These are phyloP conservation scores for Sphagnum magellanicum DNA, from an alignment of 228 moss, liverwort and hornwort species.

Conservation along the genomic window DNA sequence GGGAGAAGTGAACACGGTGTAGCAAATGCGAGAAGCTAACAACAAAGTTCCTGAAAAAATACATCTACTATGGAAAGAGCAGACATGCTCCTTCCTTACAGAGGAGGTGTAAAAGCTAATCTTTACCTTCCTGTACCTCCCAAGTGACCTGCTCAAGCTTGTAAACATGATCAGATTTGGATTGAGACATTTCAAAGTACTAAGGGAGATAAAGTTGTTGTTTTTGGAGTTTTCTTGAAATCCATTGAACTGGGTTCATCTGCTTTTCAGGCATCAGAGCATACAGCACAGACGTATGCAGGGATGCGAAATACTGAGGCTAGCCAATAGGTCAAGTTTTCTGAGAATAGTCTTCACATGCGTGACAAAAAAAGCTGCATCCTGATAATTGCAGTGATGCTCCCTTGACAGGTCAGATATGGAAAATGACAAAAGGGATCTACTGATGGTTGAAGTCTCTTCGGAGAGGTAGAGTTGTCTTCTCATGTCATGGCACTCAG, in stretches of 20 bases:
- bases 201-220: no score
- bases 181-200: no score
- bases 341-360: not conserved
- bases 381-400: no score
- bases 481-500: not conserved
- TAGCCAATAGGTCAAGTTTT: not conserved
- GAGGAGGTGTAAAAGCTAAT: constrained; percentile 50
- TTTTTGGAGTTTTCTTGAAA: no score
- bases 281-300: constrained; percentile 96
- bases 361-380: not conserved
- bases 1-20: constrained; percentile 69
- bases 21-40: constrained; percentile 71
- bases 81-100: constrained; percentile 77
- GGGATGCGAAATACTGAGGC: constrained; percentile 73
- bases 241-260: no score
- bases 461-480: constrained; percentile 23
- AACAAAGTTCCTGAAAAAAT: constrained; percentile 83
- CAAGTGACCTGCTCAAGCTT: no score
- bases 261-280: constrained; percentile 71
- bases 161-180: no score
- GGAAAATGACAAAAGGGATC: constrained; percentile 5
- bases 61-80: constrained; percentile 92
- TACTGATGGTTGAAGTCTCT: constrained; percentile 21
- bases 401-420: no score
- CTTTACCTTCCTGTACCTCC: no score